phyloP scores from a whole-genome alignment of 169 alveolate species.

The Plasmodium cynomolgi region DNA sequence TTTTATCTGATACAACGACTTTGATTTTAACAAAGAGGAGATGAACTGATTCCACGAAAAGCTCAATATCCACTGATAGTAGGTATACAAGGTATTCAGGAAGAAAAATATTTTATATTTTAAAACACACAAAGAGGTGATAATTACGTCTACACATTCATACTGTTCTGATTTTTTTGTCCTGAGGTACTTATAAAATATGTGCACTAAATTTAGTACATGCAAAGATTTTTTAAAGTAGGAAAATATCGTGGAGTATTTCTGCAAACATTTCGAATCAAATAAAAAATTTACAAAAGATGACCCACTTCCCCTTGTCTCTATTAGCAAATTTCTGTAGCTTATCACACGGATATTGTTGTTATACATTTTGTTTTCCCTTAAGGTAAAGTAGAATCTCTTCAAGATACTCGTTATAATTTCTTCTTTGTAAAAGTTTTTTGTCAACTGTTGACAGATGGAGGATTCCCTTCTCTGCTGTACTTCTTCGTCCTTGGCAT shows the following conservation, averaged over 20 bases:
- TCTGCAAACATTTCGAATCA: conserved; percentile 62
- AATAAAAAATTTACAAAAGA: conserved; percentile 50
- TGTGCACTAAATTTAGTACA: conserved; percentile 70
- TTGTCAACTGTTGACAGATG: conserved; percentile 8
- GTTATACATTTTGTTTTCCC: conserved; percentile 66
- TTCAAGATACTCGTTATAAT: conserved; percentile 32
- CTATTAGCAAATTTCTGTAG: conserved; percentile 69
- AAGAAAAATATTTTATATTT: conserved; percentile 59
- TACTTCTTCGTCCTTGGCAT: background rate
- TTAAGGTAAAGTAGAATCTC: conserved; percentile 54
- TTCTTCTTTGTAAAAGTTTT: conserved; percentile 52
- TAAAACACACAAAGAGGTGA: conserved; percentile 31
- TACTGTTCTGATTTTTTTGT: conserved; percentile 1
- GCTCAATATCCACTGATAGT: conserved; percentile 57
- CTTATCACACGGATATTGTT: conserved; percentile 49
- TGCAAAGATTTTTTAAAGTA: conserved; percentile 69
- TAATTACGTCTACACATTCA: conserved; percentile 21
- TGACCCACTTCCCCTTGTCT: conserved; percentile 25
- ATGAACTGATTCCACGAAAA: conserved; percentile 65
- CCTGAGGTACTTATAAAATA: conserved; percentile 73
- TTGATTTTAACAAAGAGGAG: conserved; percentile 19
- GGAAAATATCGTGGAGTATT: conserved; percentile 72
- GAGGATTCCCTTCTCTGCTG: background rate
- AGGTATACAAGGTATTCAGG: conserved; percentile 62
- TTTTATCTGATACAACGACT: conserved; percentile 62